Percentiles rank a stretch among this genome's conserved stretches.
Evolutionary conservation across 805 yeast species (phyloP).

Genomic region (Wickerhamomyces bovis): DNA sequence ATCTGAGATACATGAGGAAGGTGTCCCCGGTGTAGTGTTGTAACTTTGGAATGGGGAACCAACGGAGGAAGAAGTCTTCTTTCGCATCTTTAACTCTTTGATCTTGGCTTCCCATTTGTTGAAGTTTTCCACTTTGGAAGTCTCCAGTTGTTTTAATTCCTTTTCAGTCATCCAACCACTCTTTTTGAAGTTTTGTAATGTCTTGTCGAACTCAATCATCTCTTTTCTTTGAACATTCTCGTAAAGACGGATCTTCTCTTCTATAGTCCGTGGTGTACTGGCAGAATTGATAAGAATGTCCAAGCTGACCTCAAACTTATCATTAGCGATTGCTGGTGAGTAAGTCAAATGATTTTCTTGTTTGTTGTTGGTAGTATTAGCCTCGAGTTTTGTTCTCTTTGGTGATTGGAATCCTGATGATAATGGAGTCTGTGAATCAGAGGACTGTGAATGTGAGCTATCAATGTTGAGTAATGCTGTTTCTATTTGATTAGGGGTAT

Average conservation of each 20-base stretch:
- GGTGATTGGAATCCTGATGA: neutral
- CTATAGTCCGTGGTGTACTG: conserved; percentile 11
- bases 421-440: neutral
- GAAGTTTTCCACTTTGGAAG: conserved; percentile 17
- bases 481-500: neutral
- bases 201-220: conserved; percentile 14
- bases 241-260: conserved; percentile 15
- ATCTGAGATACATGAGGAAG: neutral
- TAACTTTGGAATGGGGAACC: neutral
- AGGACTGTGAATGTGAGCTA: neutral
- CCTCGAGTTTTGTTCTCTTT: neutral
- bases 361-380: neutral
- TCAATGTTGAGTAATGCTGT: neutral
- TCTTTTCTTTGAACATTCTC: conserved; percentile 17
- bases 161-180: conserved; percentile 23
- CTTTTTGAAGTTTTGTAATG: conserved; percentile 11
- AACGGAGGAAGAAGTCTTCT: neutral
- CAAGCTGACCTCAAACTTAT: conserved; percentile 19
- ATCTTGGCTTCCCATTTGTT: conserved; percentile 21
- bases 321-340: conserved; percentile 22
- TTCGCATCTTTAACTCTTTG: conserved; percentile 5
- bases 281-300: conserved; percentile 11
- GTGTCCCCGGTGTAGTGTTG: neutral
- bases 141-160: conserved; percentile 14
- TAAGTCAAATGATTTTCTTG: conserved; percentile 3